A percentile compares a stretch with the other conserved stretches of the same genome.
Evolutionary conservation across 1,284 basidiomycete species (phyloP).

Genomic region (Puccinia horiana): DNA sequence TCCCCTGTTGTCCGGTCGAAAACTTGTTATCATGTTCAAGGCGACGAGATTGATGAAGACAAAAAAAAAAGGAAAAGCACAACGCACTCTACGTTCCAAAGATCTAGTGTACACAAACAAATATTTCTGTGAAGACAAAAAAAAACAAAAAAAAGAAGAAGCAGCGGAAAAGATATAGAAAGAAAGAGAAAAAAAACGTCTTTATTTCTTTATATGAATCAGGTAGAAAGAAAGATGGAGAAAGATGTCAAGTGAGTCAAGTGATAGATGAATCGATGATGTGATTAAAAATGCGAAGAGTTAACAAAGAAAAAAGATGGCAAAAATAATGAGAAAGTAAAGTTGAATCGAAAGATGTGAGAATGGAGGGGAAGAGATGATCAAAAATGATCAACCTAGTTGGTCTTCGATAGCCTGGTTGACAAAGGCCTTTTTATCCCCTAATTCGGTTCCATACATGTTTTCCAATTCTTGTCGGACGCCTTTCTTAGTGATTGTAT

Average conservation of each 20-base stretch:
- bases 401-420: slow-evolving; percentile 53
- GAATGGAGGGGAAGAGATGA: not conserved
- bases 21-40: no score
- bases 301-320: not conserved
- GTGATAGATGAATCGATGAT: not conserved
- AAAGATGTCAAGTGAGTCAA: not conserved
- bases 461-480: slow-evolving; percentile 70
- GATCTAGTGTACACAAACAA: not conserved
- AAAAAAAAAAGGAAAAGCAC: not conserved
- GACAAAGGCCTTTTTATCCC: slow-evolving; percentile 53
- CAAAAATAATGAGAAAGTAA: not conserved
- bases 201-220: no score
- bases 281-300: not conserved
- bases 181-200: not conserved
- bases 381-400: slow-evolving; percentile 31
- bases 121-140: not conserved
- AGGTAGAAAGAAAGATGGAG: not conserved
- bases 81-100: not conserved
- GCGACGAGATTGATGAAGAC: not conserved
- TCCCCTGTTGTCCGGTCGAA: no score
- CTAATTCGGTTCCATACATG: slow-evolving; percentile 52
- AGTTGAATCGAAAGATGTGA: not conserved
- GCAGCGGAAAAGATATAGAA: not conserved
- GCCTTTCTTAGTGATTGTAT: slow-evolving; percentile 83
- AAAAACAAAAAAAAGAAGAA: not conserved